These are phyloP conservation scores for Diaporthe sp. DNA, from an alignment of 2,329 filamentous ascomycete genomes.

Conservation along the genomic window DNA sequence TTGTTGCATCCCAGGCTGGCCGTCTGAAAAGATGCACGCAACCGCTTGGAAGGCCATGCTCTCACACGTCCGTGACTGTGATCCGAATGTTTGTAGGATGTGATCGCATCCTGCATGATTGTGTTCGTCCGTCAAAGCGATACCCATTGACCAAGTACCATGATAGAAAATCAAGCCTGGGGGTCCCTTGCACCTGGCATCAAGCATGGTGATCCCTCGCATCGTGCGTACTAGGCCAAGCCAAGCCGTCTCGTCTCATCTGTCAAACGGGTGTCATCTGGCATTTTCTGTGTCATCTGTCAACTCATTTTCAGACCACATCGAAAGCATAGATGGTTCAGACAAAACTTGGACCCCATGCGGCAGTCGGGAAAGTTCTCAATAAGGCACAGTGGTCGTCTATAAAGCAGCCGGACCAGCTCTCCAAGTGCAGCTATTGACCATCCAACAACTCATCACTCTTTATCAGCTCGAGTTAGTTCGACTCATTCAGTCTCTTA, in stretches of 20 bases:
- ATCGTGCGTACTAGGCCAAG: background rate
- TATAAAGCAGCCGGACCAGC: background rate
- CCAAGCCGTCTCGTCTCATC: constrained; percentile 24
- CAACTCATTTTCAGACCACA: constrained; percentile 2
- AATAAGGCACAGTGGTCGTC: background rate
- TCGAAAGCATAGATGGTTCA: background rate
- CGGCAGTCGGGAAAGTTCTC: background rate
- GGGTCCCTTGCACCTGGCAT: too few relatives aligned
- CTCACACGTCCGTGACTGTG: background rate
- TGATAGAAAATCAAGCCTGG: background rate
- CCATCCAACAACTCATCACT: background rate
- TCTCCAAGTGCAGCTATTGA: background rate
- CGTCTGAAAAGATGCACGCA: background rate
- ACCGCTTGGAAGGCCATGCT: background rate
- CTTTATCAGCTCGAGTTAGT: background rate
- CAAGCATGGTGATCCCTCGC: background rate
- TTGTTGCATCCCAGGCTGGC: background rate
- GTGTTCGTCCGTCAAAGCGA: background rate
- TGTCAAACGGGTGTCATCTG: constrained; percentile 21
- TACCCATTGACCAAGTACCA: accelerated
- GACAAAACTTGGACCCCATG: background rate
- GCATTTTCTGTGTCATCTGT: background rate
- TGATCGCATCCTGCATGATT: background rate
- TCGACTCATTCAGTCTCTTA: background rate
- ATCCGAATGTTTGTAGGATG: background rate